These are phyloP conservation scores for Rhipidocladum racemiflorum DNA, from an alignment of 176 grass and related monocot species.

Conservation along the genomic window DNA sequence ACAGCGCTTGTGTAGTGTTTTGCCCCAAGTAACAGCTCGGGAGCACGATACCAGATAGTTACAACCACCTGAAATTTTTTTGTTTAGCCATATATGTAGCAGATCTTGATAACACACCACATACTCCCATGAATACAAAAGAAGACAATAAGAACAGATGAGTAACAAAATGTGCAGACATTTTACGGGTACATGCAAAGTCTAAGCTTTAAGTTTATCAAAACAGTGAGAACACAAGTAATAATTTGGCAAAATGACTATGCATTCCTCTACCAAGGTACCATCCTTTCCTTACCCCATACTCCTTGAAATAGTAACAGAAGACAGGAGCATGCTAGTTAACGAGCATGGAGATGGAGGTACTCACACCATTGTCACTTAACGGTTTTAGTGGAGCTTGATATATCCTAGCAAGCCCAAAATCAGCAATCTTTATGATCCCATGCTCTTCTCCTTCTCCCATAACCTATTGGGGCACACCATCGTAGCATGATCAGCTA, in stretches of 20 bases:
- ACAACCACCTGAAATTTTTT: conserved; percentile 78
- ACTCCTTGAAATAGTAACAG: conserved; percentile 5
- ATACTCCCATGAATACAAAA: background rate
- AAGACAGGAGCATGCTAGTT: background rate
- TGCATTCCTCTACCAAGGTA: conserved; percentile 22
- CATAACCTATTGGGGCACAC: conserved; percentile 68
- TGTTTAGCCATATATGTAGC: conserved; percentile 1
- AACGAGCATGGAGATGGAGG: background rate
- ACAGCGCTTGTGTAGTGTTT: conserved; percentile 99
- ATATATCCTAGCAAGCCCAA: conserved; percentile 98
- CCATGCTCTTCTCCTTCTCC: conserved; percentile 98
- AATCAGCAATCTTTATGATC: conserved; percentile 96
- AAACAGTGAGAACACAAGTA: background rate
- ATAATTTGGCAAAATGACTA: conserved; percentile 4
- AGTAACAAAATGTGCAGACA: background rate
- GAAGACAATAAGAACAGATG: background rate
- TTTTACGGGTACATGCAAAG: background rate
- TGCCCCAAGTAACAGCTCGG: conserved; percentile 85
- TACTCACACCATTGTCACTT: conserved; percentile 85
- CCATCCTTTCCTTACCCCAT: background rate
- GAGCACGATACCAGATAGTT: conserved; percentile 98
- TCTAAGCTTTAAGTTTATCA: conserved; percentile 9
- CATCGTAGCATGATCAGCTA: background rate
- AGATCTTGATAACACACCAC: background rate
- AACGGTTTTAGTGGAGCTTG: conserved; percentile 98